A percentile compares a stretch with the other conserved stretches of the same genome.
Evolutionary conservation across 257 asterid species (phyloP).

Genomic region (Linaria vulgaris): DNA sequence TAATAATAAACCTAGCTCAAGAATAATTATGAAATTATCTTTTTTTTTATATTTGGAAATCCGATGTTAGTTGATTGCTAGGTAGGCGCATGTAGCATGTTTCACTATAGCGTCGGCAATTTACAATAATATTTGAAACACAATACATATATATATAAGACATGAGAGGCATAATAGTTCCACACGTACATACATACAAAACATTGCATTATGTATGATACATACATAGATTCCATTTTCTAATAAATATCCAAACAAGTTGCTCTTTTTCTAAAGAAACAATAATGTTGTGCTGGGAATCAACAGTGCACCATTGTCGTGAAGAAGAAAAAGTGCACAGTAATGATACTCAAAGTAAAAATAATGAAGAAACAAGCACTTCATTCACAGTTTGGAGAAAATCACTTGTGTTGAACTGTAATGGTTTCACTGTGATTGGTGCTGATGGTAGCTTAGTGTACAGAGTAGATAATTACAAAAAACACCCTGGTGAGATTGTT

Average conservation of each 20-base stretch:
- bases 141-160: no score
- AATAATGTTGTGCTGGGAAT: constrained; percentile 42
- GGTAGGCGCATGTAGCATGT: background rate
- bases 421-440: constrained; percentile 70
- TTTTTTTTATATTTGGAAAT: no score
- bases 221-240: background rate
- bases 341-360: background rate
- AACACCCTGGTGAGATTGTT: constrained; percentile 35
- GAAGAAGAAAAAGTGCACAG: constrained; percentile 23
- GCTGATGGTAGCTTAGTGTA: constrained; percentile 58
- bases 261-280: constrained; percentile 22
- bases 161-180: background rate
- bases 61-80: background rate
- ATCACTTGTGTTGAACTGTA: constrained; percentile 64
- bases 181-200: constrained; percentile 12
- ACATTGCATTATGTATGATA: no score
- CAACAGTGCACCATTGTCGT: constrained; percentile 38
- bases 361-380: constrained; percentile 20
- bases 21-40: no score
- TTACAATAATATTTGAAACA: background rate
- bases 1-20: no score
- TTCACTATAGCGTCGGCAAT: constrained; percentile 6
- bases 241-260: constrained; percentile 23
- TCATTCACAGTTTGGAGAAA: constrained; percentile 76
- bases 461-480: constrained; percentile 68